Percentiles rank a stretch among this genome's conserved stretches.
Evolutionary conservation across 106 monocot species (phyloP).

Genomic region (Ottelia alismoides): DNA sequence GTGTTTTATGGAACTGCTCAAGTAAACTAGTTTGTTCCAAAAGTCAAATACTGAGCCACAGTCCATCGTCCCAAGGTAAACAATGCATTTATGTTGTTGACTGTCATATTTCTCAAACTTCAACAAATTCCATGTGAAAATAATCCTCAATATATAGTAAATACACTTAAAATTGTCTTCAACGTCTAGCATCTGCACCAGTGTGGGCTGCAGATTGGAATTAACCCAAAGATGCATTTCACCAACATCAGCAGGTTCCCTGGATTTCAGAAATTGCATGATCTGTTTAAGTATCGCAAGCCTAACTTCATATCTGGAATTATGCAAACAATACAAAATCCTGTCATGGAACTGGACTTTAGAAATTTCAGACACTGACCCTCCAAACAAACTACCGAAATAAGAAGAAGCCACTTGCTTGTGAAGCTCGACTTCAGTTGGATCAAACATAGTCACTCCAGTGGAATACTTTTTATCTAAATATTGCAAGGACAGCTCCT

Average conservation of each 20-base stretch:
- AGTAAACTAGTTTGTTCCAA: slow-evolving; percentile 68
- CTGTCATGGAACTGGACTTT: slow-evolving; percentile 33
- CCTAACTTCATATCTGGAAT: slow-evolving; percentile 79
- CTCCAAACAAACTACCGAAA: slow-evolving; percentile 47
- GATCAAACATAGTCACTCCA: slow-evolving; percentile 43
- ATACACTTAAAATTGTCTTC: slow-evolving; percentile 83
- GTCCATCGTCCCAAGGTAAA: slow-evolving; percentile 14
- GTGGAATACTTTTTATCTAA: slow-evolving; percentile 18
- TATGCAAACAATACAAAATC: slow-evolving; percentile 41
- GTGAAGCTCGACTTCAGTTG: slow-evolving; percentile 64
- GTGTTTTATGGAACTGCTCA: slow-evolving; percentile 32
- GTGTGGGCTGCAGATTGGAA: slow-evolving; percentile 28
- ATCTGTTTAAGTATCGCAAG: slow-evolving; percentile 55
- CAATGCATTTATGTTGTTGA: not conserved
- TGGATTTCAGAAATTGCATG: slow-evolving; percentile 33
- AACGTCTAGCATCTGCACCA: slow-evolving; percentile 30
- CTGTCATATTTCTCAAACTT: slow-evolving; percentile 14
- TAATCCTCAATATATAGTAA: slow-evolving; percentile 69
- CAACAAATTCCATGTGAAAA: slow-evolving; percentile 55
- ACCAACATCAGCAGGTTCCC: slow-evolving; percentile 2
- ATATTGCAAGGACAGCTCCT: slow-evolving; percentile 38
- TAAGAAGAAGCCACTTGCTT: slow-evolving; percentile 68
- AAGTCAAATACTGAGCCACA: slow-evolving; percentile 32
- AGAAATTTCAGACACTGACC: slow-evolving; percentile 15
- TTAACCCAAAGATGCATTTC: slow-evolving; percentile 31